Evolutionary conservation across 257 asterid species (phyloP).

Genomic region (Lavandula angustifolia): DNA sequence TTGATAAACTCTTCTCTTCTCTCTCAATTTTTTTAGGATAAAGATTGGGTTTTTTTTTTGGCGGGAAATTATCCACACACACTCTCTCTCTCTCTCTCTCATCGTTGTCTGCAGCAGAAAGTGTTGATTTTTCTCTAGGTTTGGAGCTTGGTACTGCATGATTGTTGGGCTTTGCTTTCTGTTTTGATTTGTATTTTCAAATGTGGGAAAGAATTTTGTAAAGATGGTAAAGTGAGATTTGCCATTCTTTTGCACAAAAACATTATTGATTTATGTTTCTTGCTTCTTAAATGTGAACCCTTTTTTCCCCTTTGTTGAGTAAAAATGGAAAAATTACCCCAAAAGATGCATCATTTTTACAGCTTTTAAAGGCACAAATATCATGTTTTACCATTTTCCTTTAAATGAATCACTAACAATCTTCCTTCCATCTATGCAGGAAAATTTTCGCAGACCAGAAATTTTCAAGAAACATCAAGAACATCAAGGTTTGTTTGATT

Average conservation of each 20-base stretch:
- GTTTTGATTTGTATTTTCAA: no score
- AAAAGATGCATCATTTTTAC: neutral
- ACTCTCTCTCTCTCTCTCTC: neutral
- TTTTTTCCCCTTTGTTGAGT: conserved; percentile 17
- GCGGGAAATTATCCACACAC: conserved; percentile 39
- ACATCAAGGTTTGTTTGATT: conserved; percentile 31
- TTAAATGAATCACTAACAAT: conserved; percentile 6
- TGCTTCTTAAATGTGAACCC: neutral
- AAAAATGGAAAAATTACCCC: conserved; percentile 25
- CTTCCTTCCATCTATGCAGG: conserved; percentile 25
- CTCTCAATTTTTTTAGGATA: neutral
- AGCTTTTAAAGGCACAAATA: conserved; percentile 18
- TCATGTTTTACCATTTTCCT: conserved; percentile 3
- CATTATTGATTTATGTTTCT: conserved; percentile 8
- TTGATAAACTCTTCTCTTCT: neutral
- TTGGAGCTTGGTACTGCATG: no score
- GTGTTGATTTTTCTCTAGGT: no score
- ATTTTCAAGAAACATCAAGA: neutral
- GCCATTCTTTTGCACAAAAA: neutral
- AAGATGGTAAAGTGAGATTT: conserved; percentile 7
- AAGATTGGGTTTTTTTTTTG: conserved; percentile 23
- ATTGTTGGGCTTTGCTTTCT: no score
- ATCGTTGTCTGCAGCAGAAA: no score
- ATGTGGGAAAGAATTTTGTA: no score
- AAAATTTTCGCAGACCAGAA: neutral